phyloP scores from a whole-genome alignment of 805 yeast genomes.

The Pichia cephalocereana region DNA sequence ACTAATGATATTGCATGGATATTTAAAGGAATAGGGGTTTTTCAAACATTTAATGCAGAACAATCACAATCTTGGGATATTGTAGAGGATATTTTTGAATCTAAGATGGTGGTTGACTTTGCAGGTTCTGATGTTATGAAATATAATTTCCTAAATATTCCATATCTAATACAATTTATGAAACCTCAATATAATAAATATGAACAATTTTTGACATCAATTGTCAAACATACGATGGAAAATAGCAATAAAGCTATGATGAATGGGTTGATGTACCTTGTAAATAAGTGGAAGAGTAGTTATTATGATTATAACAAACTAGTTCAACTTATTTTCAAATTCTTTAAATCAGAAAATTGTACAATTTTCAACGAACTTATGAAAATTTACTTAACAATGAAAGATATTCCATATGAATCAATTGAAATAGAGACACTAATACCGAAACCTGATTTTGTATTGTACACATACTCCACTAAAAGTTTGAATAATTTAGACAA shows the following conservation, averaged over 20 bases:
- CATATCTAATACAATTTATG: too few species aligned
- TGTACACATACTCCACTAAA: constrained; percentile 30
- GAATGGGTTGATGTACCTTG: neutral
- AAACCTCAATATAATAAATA: too few species aligned
- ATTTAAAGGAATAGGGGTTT: neutral
- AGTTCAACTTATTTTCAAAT: neutral
- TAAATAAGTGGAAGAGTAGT: neutral
- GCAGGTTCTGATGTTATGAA: too few species aligned
- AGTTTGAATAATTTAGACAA: constrained; percentile 39
- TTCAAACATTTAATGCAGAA: too few species aligned
- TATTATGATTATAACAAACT: neutral
- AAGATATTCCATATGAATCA: constrained; percentile 15
- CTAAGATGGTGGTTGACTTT: too few species aligned
- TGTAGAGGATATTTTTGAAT: too few species aligned
- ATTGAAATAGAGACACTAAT: constrained; percentile 23
- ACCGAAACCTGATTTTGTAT: constrained; percentile 32
- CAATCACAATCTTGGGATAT: too few species aligned
- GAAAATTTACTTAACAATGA: constrained; percentile 1
- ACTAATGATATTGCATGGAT: constrained; percentile 4
- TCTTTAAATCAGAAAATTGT: neutral
- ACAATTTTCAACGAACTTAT: neutral
- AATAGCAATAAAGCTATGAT: too few species aligned
- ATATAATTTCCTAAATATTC: too few species aligned
- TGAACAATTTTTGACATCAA: too few species aligned
- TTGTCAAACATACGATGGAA: too few species aligned